phyloP scores from a whole-genome alignment of 208 protist genomes.

The Perkinsela sp. region DNA sequence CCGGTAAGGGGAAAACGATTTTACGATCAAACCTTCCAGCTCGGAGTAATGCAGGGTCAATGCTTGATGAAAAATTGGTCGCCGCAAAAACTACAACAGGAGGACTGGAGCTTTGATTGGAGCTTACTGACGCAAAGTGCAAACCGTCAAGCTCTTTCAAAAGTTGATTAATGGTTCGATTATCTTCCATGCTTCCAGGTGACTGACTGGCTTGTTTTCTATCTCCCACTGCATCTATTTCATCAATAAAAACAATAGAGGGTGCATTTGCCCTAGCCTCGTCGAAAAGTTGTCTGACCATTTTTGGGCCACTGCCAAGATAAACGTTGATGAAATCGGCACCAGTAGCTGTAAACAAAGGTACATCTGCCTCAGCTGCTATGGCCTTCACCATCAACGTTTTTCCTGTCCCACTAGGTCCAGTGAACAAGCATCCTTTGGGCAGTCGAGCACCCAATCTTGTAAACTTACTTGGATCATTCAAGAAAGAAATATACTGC shows the following conservation, averaged over 20 bases:
- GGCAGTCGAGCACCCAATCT: slow-evolving; percentile 80
- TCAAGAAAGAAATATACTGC: slow-evolving; percentile 89
- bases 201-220: slow-evolving; percentile 18
- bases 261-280: slow-evolving; percentile 70
- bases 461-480: slow-evolving; percentile 73
- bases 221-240: slow-evolving; percentile 86
- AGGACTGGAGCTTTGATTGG: slow-evolving; percentile 21
- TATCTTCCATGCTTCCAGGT: slow-evolving; percentile 60
- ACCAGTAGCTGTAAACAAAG: slow-evolving; percentile 78
- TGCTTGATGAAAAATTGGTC: slow-evolving; percentile 81
- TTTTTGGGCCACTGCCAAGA: slow-evolving; percentile 71
- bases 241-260: slow-evolving; percentile 89
- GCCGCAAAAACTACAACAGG: slow-evolving; percentile 80
- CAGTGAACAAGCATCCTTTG: slow-evolving; percentile 74
- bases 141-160: slow-evolving; percentile 80
- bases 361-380: slow-evolving; percentile 69
- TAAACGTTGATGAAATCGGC: slow-evolving; percentile 87
- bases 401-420: slow-evolving; percentile 87
- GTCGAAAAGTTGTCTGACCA: slow-evolving; percentile 78
- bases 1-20: slow-evolving; percentile 47
- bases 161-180: slow-evolving; percentile 82
- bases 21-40: slow-evolving; percentile 64
- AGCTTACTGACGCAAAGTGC: background rate
- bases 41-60: slow-evolving; percentile 64
- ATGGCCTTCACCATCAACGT: slow-evolving; percentile 87